These are phyloP conservation scores for Cyclanthera cordifolia DNA, from an alignment of 306 rosid genomes.

Conservation along the genomic window DNA sequence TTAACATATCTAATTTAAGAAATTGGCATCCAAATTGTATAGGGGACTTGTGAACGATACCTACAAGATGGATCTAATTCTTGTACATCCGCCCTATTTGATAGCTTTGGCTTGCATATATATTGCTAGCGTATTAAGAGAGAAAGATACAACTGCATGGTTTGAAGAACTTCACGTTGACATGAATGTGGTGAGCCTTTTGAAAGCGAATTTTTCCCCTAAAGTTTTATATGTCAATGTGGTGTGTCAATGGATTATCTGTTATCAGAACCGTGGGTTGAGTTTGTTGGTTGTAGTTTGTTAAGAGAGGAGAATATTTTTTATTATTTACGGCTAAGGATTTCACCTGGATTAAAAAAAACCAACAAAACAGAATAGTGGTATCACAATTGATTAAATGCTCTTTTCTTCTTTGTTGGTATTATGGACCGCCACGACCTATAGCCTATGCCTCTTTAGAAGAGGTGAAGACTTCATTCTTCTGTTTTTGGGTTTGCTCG, in stretches of 20 bases:
- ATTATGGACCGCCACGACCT: no score
- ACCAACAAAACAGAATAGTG: no score
- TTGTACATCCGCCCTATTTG: conserved; percentile 87
- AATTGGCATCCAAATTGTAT: conserved; percentile 15
- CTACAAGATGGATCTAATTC: conserved; percentile 92
- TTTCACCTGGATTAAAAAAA: background rate
- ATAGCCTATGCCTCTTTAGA: no score
- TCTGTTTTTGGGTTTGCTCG: no score
- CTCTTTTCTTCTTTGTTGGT: no score
- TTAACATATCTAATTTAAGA: background rate
- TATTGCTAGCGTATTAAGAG: conserved; percentile 68
- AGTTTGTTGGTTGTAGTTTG: background rate
- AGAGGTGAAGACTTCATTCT: no score
- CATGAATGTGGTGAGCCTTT: conserved; percentile 72
- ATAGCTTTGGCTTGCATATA: conserved; percentile 89
- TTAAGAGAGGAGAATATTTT: background rate
- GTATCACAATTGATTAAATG: no score
- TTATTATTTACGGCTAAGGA: background rate
- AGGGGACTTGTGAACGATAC: conserved; percentile 93
- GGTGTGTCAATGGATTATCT: background rate
- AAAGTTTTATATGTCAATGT: background rate
- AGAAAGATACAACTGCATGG: conserved; percentile 81
- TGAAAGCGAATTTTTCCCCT: conserved; percentile 8
- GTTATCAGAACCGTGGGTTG: background rate
- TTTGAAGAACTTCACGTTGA: conserved; percentile 91